Percentiles rank a stretch among this genome's conserved stretches.
Conservation (phyloP, 805 yeast genomes). For the Yarrowia osloensis region DNA sequence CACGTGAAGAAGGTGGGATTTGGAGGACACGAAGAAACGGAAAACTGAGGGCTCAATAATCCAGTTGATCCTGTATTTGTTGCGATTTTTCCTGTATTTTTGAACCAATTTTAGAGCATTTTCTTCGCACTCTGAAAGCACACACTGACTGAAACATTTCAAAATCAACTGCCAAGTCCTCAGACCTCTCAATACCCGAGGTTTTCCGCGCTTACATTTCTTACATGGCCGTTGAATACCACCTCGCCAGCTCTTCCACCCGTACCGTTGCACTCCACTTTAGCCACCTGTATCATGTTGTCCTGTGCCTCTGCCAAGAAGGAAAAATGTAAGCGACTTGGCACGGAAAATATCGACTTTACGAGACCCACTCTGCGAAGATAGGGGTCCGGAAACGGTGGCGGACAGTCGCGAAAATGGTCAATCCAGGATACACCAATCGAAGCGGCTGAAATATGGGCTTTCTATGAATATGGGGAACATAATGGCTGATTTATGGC, state of each 20-base stretch:
- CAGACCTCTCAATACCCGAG: too few relatives aligned
- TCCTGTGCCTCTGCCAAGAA: neutral
- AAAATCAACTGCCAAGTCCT: too few relatives aligned
- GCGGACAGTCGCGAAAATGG: too few relatives aligned
- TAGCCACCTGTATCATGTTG: neutral
- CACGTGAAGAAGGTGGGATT: neutral
- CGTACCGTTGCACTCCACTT: neutral
- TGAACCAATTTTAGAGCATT: too few relatives aligned
- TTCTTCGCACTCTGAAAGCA: too few relatives aligned
- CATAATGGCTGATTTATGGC: neutral
- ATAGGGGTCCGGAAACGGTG: too few relatives aligned
- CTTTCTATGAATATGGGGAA: neutral
- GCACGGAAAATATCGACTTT: neutral
- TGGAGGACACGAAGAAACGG: too few relatives aligned
- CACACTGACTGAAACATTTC: too few relatives aligned
- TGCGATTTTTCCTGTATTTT: too few relatives aligned
- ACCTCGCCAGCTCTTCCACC: neutral
- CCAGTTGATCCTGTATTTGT: too few relatives aligned
- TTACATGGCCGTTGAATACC: neutral
- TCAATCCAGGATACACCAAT: neutral
- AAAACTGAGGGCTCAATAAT: too few relatives aligned
- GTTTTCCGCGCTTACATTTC: too few relatives aligned
- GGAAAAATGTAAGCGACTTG: conserved; percentile 12
- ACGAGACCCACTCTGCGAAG: neutral
- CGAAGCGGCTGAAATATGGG: neutral